Evolutionary conservation across 345 rosid species (phyloP).

Genomic region (Salix exigua): DNA sequence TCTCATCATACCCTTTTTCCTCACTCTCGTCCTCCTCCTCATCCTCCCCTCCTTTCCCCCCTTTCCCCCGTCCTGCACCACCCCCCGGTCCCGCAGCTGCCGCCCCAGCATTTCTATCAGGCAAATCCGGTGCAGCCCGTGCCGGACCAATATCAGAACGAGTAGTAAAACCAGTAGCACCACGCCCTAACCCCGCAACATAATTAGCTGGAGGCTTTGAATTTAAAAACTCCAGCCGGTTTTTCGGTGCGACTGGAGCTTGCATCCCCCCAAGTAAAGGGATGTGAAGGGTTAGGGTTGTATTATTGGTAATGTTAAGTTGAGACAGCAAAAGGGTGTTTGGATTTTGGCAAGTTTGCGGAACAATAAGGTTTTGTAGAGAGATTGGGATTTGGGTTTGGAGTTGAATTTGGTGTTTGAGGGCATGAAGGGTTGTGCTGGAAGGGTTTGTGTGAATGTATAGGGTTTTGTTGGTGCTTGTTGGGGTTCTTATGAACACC

Average conservation of each 20-base stretch:
- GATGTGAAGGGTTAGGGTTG: slow-evolving; percentile 51
- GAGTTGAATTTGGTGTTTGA: slow-evolving; percentile 43
- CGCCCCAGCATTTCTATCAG: slow-evolving; percentile 70
- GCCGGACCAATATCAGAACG: slow-evolving; percentile 95
- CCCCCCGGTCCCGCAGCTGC: slow-evolving; percentile 37
- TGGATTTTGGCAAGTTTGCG: slow-evolving; percentile 1
- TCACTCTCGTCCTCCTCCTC: slow-evolving; percentile 87
- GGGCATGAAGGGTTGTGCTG: slow-evolving; percentile 47
- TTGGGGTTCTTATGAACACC: slow-evolving; percentile 59
- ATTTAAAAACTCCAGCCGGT: slow-evolving; percentile 79
- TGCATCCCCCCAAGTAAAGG: slow-evolving; percentile 58
- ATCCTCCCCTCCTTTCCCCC: slow-evolving; percentile 62
- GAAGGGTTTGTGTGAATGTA: slow-evolving; percentile 46
- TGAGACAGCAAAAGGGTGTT: slow-evolving; percentile 43
- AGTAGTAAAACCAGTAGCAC: slow-evolving; percentile 97
- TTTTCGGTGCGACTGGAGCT: slow-evolving; percentile 49
- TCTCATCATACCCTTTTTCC: slow-evolving; percentile 86
- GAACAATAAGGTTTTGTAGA: slow-evolving; percentile 35
- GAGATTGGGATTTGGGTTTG: slow-evolving; percentile 40
- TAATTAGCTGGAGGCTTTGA: slow-evolving; percentile 82
- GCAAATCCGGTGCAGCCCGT: slow-evolving; percentile 87
- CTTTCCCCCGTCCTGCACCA: slow-evolving; percentile 56
- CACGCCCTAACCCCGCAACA: slow-evolving; percentile 95
- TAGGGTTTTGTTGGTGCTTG: slow-evolving; percentile 34
- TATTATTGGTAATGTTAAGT: slow-evolving; percentile 41